Evolutionary conservation across 768 basidiomycete species (phyloP).

Genomic region (Mycena chlorophos): DNA sequence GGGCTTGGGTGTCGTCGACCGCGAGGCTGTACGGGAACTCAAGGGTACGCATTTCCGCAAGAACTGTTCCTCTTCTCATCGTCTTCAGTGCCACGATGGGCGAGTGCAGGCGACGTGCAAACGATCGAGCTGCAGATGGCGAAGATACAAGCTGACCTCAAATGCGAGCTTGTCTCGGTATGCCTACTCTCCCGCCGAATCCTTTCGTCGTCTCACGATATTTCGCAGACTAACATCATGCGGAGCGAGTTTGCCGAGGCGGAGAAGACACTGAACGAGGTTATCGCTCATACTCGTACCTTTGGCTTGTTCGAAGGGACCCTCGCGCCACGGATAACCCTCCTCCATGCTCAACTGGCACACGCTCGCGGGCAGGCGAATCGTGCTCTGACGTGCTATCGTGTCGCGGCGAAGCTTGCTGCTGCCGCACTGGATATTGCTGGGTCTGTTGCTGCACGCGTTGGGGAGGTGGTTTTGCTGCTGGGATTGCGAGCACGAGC

Average conservation of each 20-base stretch:
- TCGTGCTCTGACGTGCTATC: conserved; percentile 63
- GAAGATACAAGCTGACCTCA: conserved; percentile 68
- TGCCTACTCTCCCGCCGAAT: conserved; percentile 19
- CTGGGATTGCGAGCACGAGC: conserved; percentile 41
- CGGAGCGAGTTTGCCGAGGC: conserved; percentile 69
- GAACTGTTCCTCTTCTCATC: conserved; percentile 9
- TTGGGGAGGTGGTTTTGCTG: conserved; percentile 51
- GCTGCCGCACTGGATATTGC: conserved; percentile 17
- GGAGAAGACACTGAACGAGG: conserved; percentile 47
- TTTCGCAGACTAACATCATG: conserved; percentile 57
- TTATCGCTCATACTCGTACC: conserved; percentile 66
- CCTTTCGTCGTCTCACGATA: not conserved
- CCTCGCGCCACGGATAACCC: conserved; percentile 62
- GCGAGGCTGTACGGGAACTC: conserved; percentile 44
- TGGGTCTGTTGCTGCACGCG: conserved; percentile 43
- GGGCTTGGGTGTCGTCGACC: conserved; percentile 53
- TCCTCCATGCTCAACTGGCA: conserved; percentile 73
- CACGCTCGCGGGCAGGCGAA: conserved; percentile 58
- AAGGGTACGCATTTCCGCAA: conserved; percentile 32
- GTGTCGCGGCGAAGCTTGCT: conserved; percentile 55
- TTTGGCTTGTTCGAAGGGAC: conserved; percentile 48
- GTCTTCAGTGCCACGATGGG: conserved; percentile 54
- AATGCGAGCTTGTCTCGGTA: conserved; percentile 71
- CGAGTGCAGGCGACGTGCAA: conserved; percentile 49
- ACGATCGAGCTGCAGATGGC: conserved; percentile 50